These are phyloP conservation scores for Skeletonema grethae DNA, from an alignment of 108 stramenopile genomes.

Conservation along the genomic window DNA sequence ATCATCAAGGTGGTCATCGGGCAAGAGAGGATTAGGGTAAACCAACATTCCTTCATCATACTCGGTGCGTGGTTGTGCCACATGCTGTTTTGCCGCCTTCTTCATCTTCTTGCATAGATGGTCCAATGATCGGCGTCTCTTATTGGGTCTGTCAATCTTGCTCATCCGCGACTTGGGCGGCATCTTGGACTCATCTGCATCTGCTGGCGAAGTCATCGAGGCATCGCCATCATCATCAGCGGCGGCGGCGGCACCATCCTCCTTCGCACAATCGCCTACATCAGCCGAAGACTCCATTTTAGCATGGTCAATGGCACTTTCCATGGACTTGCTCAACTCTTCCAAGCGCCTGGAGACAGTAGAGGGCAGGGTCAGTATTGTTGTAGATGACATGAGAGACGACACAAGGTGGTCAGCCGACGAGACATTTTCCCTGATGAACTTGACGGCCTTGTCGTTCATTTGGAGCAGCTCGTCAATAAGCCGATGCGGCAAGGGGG, in stretches of 20 bases:
- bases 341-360: background rate
- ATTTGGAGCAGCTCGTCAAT: background rate
- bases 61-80: constrained; percentile 14
- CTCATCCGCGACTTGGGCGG: background rate
- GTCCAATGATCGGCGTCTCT: constrained; percentile 6
- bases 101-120: constrained; percentile 9
- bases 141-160: background rate
- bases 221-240: background rate
- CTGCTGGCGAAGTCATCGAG: background rate
- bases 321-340: background rate
- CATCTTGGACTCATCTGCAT: background rate
- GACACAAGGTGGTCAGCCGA: background rate
- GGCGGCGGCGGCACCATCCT: background rate
- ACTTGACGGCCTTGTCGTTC: background rate
- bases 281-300: background rate
- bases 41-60: constrained; percentile 70
- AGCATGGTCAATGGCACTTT: background rate
- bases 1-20: constrained; percentile 1
- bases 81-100: background rate
- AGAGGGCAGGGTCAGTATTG: background rate
- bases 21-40: constrained; percentile 33
- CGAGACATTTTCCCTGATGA: background rate
- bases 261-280: background rate
- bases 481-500: background rate
- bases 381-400: background rate